A percentile compares a stretch with the other conserved stretches of the same genome.
Evolutionary conservation across 2,329 filamentous ascomycete genomes (phyloP).

Genomic region (Trichoderma koningiopsis): DNA sequence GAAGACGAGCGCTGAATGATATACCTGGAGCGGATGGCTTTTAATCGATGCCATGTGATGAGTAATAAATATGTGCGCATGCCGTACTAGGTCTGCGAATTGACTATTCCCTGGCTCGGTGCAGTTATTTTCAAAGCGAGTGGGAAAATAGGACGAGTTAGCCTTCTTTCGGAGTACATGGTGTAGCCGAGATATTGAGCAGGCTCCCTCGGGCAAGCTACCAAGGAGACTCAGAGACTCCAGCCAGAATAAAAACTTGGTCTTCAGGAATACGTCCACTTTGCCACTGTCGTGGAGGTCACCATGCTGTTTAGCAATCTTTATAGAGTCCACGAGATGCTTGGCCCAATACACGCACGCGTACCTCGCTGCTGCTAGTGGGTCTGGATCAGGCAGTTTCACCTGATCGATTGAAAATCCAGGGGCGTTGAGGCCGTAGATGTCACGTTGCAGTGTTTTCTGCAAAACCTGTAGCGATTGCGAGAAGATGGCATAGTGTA

Average conservation of each 20-base stretch:
- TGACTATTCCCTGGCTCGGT: not conserved
- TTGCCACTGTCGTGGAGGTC: not conserved
- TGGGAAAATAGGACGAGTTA: not conserved
- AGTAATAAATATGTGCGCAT: not conserved
- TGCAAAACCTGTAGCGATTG: constrained; percentile 40
- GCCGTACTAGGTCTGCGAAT: not conserved
- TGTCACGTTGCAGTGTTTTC: constrained; percentile 38
- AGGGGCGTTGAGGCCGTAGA: constrained; percentile 36
- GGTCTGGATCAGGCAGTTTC: constrained; percentile 25
- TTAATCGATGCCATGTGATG: not conserved
- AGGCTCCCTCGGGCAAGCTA: constrained; percentile 30
- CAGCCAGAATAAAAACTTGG: constrained; percentile 46
- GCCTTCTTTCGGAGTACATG: not conserved
- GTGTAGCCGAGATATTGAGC: constrained; percentile 25
- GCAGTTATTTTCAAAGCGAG: not conserved
- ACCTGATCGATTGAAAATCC: constrained; percentile 26
- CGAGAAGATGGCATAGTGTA: not conserved
- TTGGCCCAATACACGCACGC: constrained; percentile 30
- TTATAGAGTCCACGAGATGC: constrained; percentile 24
- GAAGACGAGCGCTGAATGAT: not conserved
- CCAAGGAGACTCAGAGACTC: constrained; percentile 44
- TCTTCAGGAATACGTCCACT: constrained; percentile 11
- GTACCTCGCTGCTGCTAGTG: constrained; percentile 28
- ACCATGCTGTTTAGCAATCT: not conserved
- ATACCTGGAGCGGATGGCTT: not conserved